These are phyloP conservation scores for Mortierella sp. DNA, from an alignment of 371 early-diverging fungal genomes.

Conservation along the genomic window DNA sequence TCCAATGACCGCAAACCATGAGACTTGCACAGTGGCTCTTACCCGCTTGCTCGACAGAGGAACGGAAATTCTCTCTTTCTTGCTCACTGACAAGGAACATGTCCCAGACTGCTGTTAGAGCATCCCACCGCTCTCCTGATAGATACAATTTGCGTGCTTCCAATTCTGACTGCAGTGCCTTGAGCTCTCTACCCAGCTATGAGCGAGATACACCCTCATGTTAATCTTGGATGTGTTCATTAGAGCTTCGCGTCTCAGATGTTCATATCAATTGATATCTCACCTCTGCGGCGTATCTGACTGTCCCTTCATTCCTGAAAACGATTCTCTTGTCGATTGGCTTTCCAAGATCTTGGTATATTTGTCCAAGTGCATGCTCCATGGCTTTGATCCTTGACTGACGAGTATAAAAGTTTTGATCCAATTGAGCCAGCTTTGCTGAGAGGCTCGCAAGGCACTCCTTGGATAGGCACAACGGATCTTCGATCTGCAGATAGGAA, in stretches of 20 bases:
- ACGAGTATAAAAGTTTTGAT: conserved; percentile 44
- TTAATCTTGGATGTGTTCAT: too few species aligned
- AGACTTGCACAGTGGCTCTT: neutral
- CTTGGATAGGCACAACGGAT: conserved; percentile 44
- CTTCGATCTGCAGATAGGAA: conserved; percentile 28
- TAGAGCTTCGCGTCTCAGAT: too few species aligned
- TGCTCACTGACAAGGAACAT: conserved; percentile 17
- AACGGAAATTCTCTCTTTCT: conserved; percentile 15
- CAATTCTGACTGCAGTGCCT: conserved; percentile 58
- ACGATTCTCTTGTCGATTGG: conserved; percentile 14
- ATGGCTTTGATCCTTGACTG: conserved; percentile 47
- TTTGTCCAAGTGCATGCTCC: conserved; percentile 40
- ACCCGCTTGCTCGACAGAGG: conserved; percentile 53
- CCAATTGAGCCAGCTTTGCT: conserved; percentile 29
- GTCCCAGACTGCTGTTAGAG: conserved; percentile 57
- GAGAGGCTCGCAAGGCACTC: conserved; percentile 41
- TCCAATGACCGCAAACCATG: neutral
- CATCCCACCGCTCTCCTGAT: conserved; percentile 46
- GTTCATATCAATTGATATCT: neutral
- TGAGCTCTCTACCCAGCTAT: conserved; percentile 52
- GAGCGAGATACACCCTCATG: neutral
- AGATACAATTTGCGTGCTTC: conserved; percentile 59
- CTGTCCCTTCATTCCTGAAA: conserved; percentile 39
- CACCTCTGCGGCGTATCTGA: conserved; percentile 51
- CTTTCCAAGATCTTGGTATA: conserved; percentile 41